Percentiles rank a stretch among this genome's conserved stretches.
Conservation (phyloP, 1,139 yeast genomes). For the Blastobotrys illinoisensis region DNA sequence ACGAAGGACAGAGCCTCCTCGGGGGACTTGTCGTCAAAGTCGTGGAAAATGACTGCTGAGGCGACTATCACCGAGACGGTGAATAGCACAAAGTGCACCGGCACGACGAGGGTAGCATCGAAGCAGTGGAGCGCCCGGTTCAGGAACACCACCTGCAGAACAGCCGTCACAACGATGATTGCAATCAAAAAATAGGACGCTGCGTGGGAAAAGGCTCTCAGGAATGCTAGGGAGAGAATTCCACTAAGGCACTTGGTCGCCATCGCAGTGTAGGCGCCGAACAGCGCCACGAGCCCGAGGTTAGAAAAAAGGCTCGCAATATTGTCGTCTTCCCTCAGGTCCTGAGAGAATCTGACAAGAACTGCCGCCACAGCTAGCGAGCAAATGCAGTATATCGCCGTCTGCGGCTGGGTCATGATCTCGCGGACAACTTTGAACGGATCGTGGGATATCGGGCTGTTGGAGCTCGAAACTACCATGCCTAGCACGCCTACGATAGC, state of each 20-base stretch:
- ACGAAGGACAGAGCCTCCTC: slow-evolving; percentile 26
- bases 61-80: slow-evolving; percentile 39
- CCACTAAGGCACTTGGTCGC: slow-evolving; percentile 38
- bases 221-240: slow-evolving; percentile 31
- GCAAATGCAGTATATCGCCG: slow-evolving; percentile 26
- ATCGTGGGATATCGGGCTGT: slow-evolving; percentile 12
- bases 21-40: slow-evolving; percentile 31
- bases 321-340: slow-evolving; percentile 1
- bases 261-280: slow-evolving; percentile 43
- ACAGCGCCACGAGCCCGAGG: slow-evolving; percentile 37
- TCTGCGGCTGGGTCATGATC: slow-evolving; percentile 25
- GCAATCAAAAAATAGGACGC: slow-evolving; percentile 30
- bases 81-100: slow-evolving; percentile 43
- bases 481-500: slow-evolving; percentile 39
- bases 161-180: slow-evolving; percentile 34
- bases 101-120: slow-evolving; percentile 42
- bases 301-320: slow-evolving; percentile 21
- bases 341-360: slow-evolving; percentile 5
- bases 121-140: slow-evolving; percentile 36
- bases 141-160: slow-evolving; percentile 36
- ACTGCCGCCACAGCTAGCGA: slow-evolving; percentile 18
- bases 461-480: slow-evolving; percentile 30
- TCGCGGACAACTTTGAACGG: slow-evolving; percentile 29
- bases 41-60: slow-evolving; percentile 39
- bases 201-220: slow-evolving; percentile 26